A percentile compares a stretch with the other conserved stretches of the same genome.
phyloP scores from a whole-genome alignment of 192 early-diverging fungal species.

The Backusella parvicylindrica region DNA sequence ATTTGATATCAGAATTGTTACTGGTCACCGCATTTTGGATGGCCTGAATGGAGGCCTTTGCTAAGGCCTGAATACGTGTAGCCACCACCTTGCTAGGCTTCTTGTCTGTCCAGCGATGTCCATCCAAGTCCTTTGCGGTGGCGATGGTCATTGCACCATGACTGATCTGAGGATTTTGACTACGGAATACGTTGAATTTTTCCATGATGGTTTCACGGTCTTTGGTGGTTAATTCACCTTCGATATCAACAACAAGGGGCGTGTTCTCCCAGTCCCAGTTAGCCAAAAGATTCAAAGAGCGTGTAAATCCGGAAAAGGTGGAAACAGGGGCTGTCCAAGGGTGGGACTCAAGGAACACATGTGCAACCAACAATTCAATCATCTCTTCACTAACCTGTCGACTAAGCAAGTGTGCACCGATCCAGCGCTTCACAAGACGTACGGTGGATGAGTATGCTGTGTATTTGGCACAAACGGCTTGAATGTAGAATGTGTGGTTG shows the following conservation, averaged over 20 bases:
- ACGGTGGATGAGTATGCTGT: constrained; percentile 77
- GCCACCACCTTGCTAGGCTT: constrained; percentile 56
- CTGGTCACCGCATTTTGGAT: constrained; percentile 39
- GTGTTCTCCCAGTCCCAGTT: constrained; percentile 75
- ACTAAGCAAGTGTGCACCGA: constrained; percentile 77
- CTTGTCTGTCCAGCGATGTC: constrained; percentile 54
- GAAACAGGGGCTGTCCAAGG: constrained; percentile 59
- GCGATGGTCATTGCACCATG: constrained; percentile 63
- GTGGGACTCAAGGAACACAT: constrained; percentile 64
- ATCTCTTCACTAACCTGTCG: constrained; percentile 68
- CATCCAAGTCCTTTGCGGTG: constrained; percentile 57
- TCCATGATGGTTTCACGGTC: constrained; percentile 39
- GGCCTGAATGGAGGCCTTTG: constrained; percentile 57
- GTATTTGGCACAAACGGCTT: constrained; percentile 70
- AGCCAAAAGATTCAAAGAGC: constrained; percentile 69
- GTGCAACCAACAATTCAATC: constrained; percentile 71
- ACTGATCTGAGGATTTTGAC: constrained; percentile 35
- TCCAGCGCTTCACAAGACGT: constrained; percentile 88
- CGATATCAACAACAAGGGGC: constrained; percentile 77
- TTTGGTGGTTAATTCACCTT: constrained; percentile 52
- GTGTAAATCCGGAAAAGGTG: constrained; percentile 72
- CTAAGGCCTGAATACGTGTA: constrained; percentile 61
- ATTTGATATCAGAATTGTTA: constrained; percentile 37
- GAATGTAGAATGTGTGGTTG: constrained; percentile 62
- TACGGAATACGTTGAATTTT: constrained; percentile 58